Evolutionary conservation across 2,329 filamentous ascomycete genomes (phyloP).

Genomic region (Onygena corvina): DNA sequence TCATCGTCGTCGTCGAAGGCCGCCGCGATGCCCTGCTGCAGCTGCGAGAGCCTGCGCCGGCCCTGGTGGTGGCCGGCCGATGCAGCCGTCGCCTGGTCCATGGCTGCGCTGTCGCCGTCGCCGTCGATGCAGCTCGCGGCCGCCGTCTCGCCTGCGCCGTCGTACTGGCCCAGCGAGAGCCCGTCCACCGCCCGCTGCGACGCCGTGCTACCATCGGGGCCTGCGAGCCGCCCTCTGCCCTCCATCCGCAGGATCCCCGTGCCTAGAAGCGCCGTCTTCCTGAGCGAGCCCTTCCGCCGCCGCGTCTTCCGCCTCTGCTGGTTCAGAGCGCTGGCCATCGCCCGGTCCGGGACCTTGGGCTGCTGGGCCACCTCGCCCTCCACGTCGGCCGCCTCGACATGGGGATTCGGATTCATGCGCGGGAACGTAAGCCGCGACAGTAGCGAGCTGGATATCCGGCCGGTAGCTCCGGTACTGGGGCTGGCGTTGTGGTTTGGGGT

Average conservation of each 20-base stretch:
- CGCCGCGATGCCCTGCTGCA: not conserved
- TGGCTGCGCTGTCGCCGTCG: too few species aligned
- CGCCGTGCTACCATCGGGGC: conserved; percentile 12
- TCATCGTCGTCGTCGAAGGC: conserved; percentile 11
- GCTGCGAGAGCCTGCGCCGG: not conserved
- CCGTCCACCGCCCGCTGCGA: conserved; percentile 10
- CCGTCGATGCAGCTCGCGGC: too few species aligned
- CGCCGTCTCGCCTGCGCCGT: conserved; percentile 13
- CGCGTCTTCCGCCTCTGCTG: conserved; percentile 45
- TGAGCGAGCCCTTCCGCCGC: conserved; percentile 68
- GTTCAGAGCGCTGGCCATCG: conserved; percentile 39
- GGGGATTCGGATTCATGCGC: conserved; percentile 10
- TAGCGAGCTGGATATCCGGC: conserved; percentile 23
- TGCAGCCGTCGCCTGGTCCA: conserved; percentile 10
- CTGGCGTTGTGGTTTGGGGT: not conserved
- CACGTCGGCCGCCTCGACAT: conserved; percentile 16
- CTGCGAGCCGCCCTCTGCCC: conserved; percentile 22
- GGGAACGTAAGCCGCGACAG: conserved; percentile 14
- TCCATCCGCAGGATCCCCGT: conserved; percentile 28
- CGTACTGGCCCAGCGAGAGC: not conserved
- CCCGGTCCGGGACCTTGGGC: conserved; percentile 24
- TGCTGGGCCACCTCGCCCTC: conserved; percentile 12
- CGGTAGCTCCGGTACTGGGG: not conserved
- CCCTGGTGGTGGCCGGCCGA: not conserved
- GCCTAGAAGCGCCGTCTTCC: conserved; percentile 74